A percentile compares a stretch with the other conserved stretches of the same genome.
phyloP scores from a whole-genome alignment of 345 rosid genomes.

The Gossypium australe region DNA sequence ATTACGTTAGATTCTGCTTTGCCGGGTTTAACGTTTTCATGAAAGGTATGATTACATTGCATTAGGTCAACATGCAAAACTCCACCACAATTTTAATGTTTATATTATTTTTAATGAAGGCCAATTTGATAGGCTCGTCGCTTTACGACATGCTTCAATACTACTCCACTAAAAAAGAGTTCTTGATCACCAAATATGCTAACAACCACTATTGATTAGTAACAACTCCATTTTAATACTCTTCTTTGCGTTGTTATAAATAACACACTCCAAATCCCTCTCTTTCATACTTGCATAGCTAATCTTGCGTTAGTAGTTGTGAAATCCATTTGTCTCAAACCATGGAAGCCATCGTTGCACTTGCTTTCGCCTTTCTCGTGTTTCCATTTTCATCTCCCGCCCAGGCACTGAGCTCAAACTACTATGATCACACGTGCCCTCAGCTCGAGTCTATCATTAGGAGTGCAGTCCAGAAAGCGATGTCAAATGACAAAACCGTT shows the following conservation, averaged over 20 bases:
- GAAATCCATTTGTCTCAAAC: neutral
- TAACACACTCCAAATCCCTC: neutral
- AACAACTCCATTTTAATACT: conserved; percentile 35
- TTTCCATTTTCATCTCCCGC: conserved; percentile 27
- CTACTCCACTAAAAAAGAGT: conserved; percentile 35
- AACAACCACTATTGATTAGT: conserved; percentile 36
- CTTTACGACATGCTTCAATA: conserved; percentile 26
- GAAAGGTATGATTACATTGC: neutral
- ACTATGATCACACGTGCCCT: conserved; percentile 62
- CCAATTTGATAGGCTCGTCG: neutral
- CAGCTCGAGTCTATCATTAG: conserved; percentile 48
- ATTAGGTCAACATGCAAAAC: neutral
- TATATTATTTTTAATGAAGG: neutral
- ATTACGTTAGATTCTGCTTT: neutral
- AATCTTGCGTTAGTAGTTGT: neutral
- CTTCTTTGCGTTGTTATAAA: neutral
- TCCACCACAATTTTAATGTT: neutral
- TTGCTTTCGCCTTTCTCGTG: conserved; percentile 19
- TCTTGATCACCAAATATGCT: conserved; percentile 58
- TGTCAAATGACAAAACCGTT: conserved; percentile 60
- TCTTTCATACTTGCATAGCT: neutral
- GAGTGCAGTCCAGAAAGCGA: conserved; percentile 52
- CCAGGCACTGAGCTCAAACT: conserved; percentile 46
- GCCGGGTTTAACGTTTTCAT: neutral
- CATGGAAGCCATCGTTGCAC: conserved; percentile 25